Evolutionary conservation across 176 grass and related monocot species (phyloP).

Genomic region (Aegilops sharonensis): DNA sequence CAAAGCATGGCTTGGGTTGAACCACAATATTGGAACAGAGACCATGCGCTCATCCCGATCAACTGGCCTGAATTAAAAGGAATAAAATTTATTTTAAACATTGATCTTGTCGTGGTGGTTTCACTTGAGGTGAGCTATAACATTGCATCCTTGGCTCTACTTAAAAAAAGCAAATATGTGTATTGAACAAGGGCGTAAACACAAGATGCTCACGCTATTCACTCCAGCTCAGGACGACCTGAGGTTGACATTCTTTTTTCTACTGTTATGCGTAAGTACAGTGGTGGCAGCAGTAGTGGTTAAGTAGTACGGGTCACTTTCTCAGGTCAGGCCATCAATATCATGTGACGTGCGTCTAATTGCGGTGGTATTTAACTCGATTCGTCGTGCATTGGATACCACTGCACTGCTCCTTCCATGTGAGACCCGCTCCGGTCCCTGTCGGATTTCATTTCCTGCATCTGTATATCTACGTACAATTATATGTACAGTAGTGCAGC

Average conservation of each 20-base stretch:
- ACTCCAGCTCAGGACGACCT: background rate
- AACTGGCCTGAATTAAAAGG: no score
- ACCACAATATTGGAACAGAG: no score
- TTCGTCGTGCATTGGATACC: slow-evolving; percentile 41
- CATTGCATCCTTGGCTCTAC: no score
- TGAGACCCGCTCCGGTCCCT: slow-evolving; percentile 18
- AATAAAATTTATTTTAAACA: no score
- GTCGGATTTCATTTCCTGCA: slow-evolving; percentile 37
- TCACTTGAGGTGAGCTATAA: no score
- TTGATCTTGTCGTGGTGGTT: no score
- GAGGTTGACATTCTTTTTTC: slow-evolving; percentile 42
- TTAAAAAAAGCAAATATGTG: background rate
- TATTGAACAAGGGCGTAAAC: background rate
- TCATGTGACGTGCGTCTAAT: slow-evolving; percentile 23
- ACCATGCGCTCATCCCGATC: no score
- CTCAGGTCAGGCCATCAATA: slow-evolving; percentile 5
- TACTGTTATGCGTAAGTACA: background rate
- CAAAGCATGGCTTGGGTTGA: no score
- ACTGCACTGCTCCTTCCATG: slow-evolving; percentile 30
- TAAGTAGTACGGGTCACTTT: slow-evolving; percentile 27
- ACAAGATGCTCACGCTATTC: background rate
- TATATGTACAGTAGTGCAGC: background rate
- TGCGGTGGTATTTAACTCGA: slow-evolving; percentile 11
- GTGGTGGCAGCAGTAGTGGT: background rate
- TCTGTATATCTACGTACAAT: slow-evolving; percentile 2